Base-by-base conservation (phyloP, 192 early-diverging fungal genomes). In the Gaertneriomyces semiglobifer region DNA sequence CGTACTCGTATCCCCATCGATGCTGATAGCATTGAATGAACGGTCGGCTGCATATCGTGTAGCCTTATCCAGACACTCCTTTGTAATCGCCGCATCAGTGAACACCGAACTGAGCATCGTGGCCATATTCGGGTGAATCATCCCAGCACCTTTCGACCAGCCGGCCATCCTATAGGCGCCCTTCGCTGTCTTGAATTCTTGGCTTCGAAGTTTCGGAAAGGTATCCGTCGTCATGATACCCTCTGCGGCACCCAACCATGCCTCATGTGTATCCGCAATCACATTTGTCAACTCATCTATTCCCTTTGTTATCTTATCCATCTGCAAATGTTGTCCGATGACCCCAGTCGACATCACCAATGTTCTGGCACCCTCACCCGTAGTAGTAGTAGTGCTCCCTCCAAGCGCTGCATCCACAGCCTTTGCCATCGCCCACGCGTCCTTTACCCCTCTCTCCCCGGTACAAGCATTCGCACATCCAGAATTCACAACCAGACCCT, bases 41-140 rank as follows among this genome's bases (percentile, higher is more conserved):
- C 92, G 84, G 43, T 94, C 91, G 5, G 88, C 92, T 0, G 94
- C 93, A 68, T 88, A 81, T 14, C 78, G 78, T 51, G 96, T 68
- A 1, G 96, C 92, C 11, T 74, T 68, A 47, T 89, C 82, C 39
- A 96, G 79, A 43, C 85, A 76, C n/a, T 62, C 47, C 25, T 86
- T 79, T 3, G 81, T 69, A 7, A 98, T 77, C 9, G 81, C 66
- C 6, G 84, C 80, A 75, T 98, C 96, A 0, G 96, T 98, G 53
- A 92, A 91, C 10, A 96, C 78, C 12, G 88, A 86, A 7, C 88
- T 88, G 43, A 98, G 80, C 66, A 98, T 76, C 6, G 96, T 98
- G 11, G 94, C 96, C 96, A 98, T 98, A 76, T 96, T 93, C 9
- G 96, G 96, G 71, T 98, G 96, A 59, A 98, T 95, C 96, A 95